Base-by-base conservation (phyloP, 768 basidiomycete species). In the Boletus sp. region DNA sequence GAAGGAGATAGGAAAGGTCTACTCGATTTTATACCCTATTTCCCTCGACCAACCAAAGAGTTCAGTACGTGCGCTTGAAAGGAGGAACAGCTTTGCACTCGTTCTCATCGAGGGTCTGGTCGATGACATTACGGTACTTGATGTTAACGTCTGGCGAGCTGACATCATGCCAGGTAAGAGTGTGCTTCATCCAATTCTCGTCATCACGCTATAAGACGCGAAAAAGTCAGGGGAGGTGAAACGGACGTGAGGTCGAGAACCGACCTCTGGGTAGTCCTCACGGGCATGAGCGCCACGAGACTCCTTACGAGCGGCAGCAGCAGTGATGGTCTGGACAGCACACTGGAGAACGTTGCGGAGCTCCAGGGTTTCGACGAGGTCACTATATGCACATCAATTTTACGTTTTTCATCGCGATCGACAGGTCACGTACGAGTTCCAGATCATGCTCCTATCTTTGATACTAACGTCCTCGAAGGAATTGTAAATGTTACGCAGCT, bases 371-470 rank as follows among this genome's bases (percentile, higher is more conserved):
- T 99, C 97, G 57, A 98, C 81, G 54, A 99, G 86, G 70, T 99
- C 97, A 62, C 93, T 95, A 61, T 4, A 57, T 23, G 11, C 47
- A 38, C 44, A 44, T 57, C 34, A 64, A 32, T 54, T 38, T 47
- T 34, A 48, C 41, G 37, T 56, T 38, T 29, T 55, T 42, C 25
- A 57, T 29, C 37, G 11, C 40, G 15, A 34, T 14, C 14, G 15
- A 57, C 35, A 47, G 33, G n/a, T 42, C 14, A 68, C 92, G 58
- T 66, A 96, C 94, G 93, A 92, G 77, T 98, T 98, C 97, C 96
- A 99, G 73, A 98, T 97, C 95, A 98, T 91, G 74, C 91, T 93
- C 68, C 97, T 82, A 73, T 98, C 97, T 78, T 97, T 94, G 79
- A 97, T 91, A 50, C 95, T 91, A 60, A 99, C 90, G 41, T 96